Evolutionary conservation across 208 protist species (phyloP), one percentile per base, ranked within the genome.

Genomic region (Herpetomonas muscarum): DNA sequence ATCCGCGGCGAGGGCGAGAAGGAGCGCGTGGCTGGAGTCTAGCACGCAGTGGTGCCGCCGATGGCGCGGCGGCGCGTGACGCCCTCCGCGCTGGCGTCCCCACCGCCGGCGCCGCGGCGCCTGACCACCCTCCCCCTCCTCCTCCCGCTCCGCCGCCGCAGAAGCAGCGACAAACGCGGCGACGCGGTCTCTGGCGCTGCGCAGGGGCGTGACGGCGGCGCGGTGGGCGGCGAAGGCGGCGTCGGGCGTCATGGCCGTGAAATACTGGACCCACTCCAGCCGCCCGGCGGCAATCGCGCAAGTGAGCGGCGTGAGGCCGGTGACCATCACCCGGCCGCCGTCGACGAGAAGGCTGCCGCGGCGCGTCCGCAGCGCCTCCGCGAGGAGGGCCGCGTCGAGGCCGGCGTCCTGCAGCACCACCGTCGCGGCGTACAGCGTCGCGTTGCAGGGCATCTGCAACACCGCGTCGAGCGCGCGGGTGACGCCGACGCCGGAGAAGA

Each of bases 251-350:
- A 74, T 69, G 25, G 69, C 39, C 9, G 29, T 36, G 21, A 91
- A 55, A 53, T 83, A 79, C 58, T 79, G 73, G 58, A 87, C 79
- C 84, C 84, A 91, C 44, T 81, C 70, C 2, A 82, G 60, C 21
- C 68, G 76, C 28, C 79, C 79, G 6, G 79, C 65, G 9, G 70
- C 71, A 15, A 91, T 63, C 42, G 84, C 84, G 34, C 69, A 87
- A 0, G 76, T 70, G 41, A 91, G 68, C 7, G 84, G 59, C 1
- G 84, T 87, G 59, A 76, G 50, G 25, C 53, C 63, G 41, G 77
- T 79, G 21, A 87, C 37, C n/a, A 72, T 55, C 54, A 74, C 79
- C 13, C 52, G 64, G n/a, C 69, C 66, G 24, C 66, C 64, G 1
- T 61, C 58, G 32, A 79, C 54, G 45, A 70, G 71, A 50, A 84